A percentile compares a stretch with the other conserved stretches of the same genome.
These are phyloP conservation scores for Annulohypoxylon stygium DNA, from an alignment of 495 filamentous ascomycete genomes.

Conservation along the genomic window DNA sequence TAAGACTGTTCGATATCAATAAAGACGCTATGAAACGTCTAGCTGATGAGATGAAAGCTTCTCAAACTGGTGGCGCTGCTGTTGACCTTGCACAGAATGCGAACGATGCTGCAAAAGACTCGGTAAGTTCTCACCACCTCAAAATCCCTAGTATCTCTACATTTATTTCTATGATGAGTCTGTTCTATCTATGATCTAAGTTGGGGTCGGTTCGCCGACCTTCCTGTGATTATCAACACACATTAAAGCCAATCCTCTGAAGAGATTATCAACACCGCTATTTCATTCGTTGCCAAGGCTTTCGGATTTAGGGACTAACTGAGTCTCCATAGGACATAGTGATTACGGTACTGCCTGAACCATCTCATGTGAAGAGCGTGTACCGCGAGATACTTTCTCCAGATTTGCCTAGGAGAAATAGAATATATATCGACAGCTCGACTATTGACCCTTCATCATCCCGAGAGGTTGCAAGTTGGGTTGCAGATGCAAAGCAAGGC, in stretches of 20 bases:
- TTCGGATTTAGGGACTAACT: slow-evolving; percentile 37
- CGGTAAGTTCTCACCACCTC: slow-evolving; percentile 68
- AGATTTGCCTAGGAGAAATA: slow-evolving; percentile 61
- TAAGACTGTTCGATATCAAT: slow-evolving; percentile 83
- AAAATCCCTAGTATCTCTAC: background rate
- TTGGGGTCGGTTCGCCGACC: slow-evolving; percentile 58
- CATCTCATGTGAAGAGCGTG: slow-evolving; percentile 80
- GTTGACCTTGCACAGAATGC: slow-evolving; percentile 71
- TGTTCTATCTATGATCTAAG: slow-evolving; percentile 75
- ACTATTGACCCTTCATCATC: slow-evolving; percentile 89
- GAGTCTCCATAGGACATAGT: slow-evolving; percentile 71
- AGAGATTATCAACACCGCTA: slow-evolving; percentile 31
- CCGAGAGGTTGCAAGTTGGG: slow-evolving; percentile 71
- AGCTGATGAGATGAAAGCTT: slow-evolving; percentile 68
- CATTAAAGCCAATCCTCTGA: slow-evolving; percentile 77
- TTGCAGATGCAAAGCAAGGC: slow-evolving; percentile 66
- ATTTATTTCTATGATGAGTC: slow-evolving; percentile 61
- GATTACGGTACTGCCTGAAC: slow-evolving; percentile 84
- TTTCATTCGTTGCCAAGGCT: slow-evolving; percentile 1
- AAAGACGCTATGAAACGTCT: slow-evolving; percentile 69
- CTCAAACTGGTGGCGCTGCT: slow-evolving; percentile 60
- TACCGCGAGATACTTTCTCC: slow-evolving; percentile 72
- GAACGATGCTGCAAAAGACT: slow-evolving; percentile 74
- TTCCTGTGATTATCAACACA: slow-evolving; percentile 66
- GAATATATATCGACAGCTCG: slow-evolving; percentile 84